These are phyloP conservation scores for Glycine soja DNA, from an alignment of 306 rosid species.

Conservation along the genomic window DNA sequence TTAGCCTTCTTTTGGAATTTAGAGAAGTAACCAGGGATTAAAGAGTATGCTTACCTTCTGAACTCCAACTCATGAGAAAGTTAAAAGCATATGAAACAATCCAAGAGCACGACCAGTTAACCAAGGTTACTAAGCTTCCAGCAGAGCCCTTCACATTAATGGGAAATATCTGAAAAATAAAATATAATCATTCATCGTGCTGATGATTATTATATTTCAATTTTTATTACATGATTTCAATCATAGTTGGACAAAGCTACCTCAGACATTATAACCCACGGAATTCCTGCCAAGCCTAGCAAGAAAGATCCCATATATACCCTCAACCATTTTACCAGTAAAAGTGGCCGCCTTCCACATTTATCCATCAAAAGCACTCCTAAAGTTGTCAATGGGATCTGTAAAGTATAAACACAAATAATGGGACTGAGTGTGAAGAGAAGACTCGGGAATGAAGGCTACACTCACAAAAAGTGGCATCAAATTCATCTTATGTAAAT, in stretches of 20 bases:
- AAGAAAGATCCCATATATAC: constrained; percentile 79
- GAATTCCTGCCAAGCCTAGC: constrained; percentile 89
- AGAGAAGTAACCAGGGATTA: neutral
- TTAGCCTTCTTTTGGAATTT: neutral
- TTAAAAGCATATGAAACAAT: constrained; percentile 71
- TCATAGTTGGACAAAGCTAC: constrained; percentile 46
- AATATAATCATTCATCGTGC: constrained; percentile 20
- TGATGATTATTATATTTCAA: constrained; percentile 4
- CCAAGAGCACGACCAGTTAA: constrained; percentile 75
- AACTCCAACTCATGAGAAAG: constrained; percentile 77
- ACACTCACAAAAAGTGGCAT: neutral
- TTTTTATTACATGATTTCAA: neutral
- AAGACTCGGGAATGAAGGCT: constrained; percentile 22
- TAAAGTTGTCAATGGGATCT: constrained; percentile 72
- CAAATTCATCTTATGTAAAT: neutral
- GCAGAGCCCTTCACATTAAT: constrained; percentile 81
- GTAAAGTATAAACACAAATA: constrained; percentile 24
- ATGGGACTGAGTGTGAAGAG: constrained; percentile 12
- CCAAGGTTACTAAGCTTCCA: constrained; percentile 79
- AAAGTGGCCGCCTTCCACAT: constrained; percentile 76
- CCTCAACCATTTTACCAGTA: constrained; percentile 56
- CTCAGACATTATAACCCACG: constrained; percentile 98
- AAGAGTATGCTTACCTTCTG: constrained; percentile 59
- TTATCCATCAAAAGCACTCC: constrained; percentile 68
- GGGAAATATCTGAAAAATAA: constrained; percentile 72